Conservation (phyloP, 208 protist genomes). For the Crithidia thermophila region DNA sequence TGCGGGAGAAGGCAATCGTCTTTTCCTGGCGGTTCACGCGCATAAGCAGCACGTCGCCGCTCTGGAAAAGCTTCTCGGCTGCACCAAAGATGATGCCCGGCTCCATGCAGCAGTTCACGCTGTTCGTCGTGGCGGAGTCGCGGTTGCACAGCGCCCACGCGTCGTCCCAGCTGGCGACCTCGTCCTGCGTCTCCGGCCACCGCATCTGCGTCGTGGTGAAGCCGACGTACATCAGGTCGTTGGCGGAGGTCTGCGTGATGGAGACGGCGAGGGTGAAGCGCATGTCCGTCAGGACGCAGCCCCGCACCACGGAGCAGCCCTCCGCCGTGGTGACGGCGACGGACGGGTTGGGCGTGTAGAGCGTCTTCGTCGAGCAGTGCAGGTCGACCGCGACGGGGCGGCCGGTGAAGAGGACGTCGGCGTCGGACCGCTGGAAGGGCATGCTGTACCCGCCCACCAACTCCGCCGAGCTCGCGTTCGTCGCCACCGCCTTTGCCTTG, state of each 20-base stretch:
- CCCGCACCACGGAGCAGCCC: conserved; percentile 60
- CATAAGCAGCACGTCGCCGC: conserved; percentile 73
- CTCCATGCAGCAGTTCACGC: conserved; percentile 84
- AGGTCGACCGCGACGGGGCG: conserved; percentile 60
- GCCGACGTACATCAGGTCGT: conserved; percentile 79
- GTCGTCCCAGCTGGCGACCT: conserved; percentile 71
- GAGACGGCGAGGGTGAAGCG: conserved; percentile 73
- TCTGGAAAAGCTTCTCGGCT: conserved; percentile 63
- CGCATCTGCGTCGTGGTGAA: conserved; percentile 66
- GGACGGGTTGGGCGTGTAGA: conserved; percentile 78
- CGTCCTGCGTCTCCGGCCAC: conserved; percentile 46
- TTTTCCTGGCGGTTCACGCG: conserved; percentile 62
- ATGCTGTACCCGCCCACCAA: background rate
- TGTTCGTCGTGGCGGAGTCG: conserved; percentile 74
- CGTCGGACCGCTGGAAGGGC: conserved; percentile 15
- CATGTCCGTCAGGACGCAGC: conserved; percentile 58
- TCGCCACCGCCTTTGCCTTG: background rate
- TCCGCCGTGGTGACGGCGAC: conserved; percentile 64
- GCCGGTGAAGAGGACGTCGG: conserved; percentile 31
- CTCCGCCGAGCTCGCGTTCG: background rate
- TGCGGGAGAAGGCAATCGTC: conserved; percentile 73
- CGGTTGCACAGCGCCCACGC: conserved; percentile 84
- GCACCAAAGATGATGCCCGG: conserved; percentile 82
- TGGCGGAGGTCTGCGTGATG: conserved; percentile 44
- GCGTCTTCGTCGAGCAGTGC: conserved; percentile 58